Base-by-base conservation (phyloP, 2,329 filamentous ascomycete genomes). In the Pseudocercospora crystallina region DNA sequence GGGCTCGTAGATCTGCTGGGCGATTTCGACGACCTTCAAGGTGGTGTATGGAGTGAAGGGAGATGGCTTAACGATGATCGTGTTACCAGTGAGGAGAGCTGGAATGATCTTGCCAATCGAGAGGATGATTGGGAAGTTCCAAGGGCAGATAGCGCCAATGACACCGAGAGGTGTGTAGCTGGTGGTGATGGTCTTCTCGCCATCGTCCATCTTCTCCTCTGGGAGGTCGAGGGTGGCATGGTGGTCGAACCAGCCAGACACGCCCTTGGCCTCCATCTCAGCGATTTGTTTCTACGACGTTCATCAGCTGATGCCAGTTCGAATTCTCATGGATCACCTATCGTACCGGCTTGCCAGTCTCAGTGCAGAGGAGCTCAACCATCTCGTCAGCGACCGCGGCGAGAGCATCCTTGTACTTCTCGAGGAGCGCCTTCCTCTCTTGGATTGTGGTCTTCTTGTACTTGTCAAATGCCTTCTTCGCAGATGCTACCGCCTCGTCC, bases 1-100 rank as follows among this genome's bases (percentile, higher is more conserved):
- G 0, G 80, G 76, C 2, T 81, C 81, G 67, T 85, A 81, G 67
- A 84, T 71, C 15, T 75, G 64, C 49, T 79, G 74, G 0, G 75
- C 80, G 2, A 86, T 64, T 65, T 86, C 81, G 10, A 74, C 77
- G n/a, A 83, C 61, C 66, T 86, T 86, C 34, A 87, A 70, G 3
- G 71, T 70, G 2, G 73, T 75, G 65, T 83, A 84, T 5, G 81
- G 80, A 0, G 81, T 81, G 63, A 78, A 82, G 0, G 78, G 78
- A 17, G 62, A 53, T 64, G 75, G 66, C 64, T 70, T 67, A 53
- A 67, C 55, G 48, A 69, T 70, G 57, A 70, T 68, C 13, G 64
- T 66, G 60, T 67, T 68, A n/a, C 68, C 68, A 0, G 82, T 80
- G 32, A 84, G 55, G 0, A 86, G 62, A 2, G 80, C 79, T 0